Base-by-base conservation (phyloP, 2,329 filamentous ascomycete species). In the Lithohypha guttulata region DNA sequence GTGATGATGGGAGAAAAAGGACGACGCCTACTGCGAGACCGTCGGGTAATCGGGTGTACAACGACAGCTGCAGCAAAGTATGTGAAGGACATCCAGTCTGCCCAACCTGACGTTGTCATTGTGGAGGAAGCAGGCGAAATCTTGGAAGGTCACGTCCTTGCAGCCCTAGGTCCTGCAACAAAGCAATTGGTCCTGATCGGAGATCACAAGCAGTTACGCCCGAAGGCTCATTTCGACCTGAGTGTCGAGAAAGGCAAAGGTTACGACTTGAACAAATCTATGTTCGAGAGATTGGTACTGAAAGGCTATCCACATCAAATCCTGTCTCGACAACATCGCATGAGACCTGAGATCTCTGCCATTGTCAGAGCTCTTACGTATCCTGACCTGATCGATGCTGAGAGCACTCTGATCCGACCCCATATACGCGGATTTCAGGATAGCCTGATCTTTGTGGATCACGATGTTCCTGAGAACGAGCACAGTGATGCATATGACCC, bases 91-190 rank as follows among this genome's bases (percentile, higher is more conserved):
- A 65, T 85, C 6, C 65, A 65, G 3, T 60, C 65, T 1, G 71
- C 70, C 0, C 55, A 59, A 0, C 76, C 78, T 0, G 73, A 75
- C 1, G 62, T 82, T 2, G 56, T 84, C 1, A 52, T 86, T 0
- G 71, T 83, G 0, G 81, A 85, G 53, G 81, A 85, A 55, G 81
- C 79, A 0, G 81, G 79, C 1, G 80, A 85, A 46, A 81, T 85
- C 3, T 61, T 84, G 0, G 81, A 85, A 53, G 66, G 68, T 2
- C 80, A 84, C 47, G 63, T 81, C 2, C 55, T 84, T 1, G 71
- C 79, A 0, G 71, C 80, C 0, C 50, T 84, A 41, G 62, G 65
- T 0, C 54, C 68, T 0, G 56, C 66, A 0, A 72, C 72, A 0
- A 69, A 80, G 43, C 77, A 84, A 26, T 53, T 84, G 1, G 68